Evolutionary conservation across 352 stramenopile species (phyloP).

Genomic region (Halophytophthora polymorphica): DNA sequence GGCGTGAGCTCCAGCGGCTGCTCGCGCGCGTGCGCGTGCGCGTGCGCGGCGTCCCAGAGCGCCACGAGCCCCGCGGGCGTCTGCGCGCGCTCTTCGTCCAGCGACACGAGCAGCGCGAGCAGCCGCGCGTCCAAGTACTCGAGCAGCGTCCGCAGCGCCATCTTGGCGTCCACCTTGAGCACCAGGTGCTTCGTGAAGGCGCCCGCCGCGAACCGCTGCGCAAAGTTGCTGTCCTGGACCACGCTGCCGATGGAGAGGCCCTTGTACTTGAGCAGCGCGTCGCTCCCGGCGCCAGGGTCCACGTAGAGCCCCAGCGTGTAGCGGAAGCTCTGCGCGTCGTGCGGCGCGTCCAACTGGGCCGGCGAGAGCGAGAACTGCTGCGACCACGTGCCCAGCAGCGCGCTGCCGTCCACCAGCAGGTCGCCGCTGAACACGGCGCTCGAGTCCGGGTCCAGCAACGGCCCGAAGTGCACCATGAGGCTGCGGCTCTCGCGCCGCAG

Average conservation of each 20-base stretch:
- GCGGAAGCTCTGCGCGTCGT: conserved; percentile 32
- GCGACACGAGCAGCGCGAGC: conserved; percentile 15
- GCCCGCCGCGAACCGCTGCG: conserved; percentile 55
- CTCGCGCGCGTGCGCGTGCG: conserved; percentile 24
- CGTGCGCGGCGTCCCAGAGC: conserved; percentile 28
- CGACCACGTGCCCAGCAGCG: conserved; percentile 67
- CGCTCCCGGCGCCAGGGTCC: conserved; percentile 53
- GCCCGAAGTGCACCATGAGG: conserved; percentile 58
- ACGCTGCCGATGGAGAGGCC: conserved; percentile 75
- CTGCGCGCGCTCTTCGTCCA: conserved; percentile 21
- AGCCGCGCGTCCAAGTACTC: conserved; percentile 56
- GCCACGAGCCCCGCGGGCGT: conserved; percentile 27
- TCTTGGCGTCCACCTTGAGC: conserved; percentile 56
- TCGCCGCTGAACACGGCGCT: conserved; percentile 58
- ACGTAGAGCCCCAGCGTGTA: conserved; percentile 70
- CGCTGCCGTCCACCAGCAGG: conserved; percentile 49
- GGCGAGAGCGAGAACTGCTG: conserved; percentile 47
- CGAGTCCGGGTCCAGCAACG: conserved; percentile 66
- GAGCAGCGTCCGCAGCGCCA: conserved; percentile 41
- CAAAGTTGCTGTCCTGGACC: conserved; percentile 74
- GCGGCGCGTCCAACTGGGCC: conserved; percentile 29
- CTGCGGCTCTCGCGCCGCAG: conserved; percentile 60
- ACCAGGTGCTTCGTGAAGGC: conserved; percentile 69
- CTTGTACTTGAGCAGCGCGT: conserved; percentile 80
- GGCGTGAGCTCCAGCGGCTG: conserved; percentile 30